These are phyloP conservation scores for Plasmodium gallinaceum DNA, from an alignment of 169 alveolate species.

Conservation along the genomic window DNA sequence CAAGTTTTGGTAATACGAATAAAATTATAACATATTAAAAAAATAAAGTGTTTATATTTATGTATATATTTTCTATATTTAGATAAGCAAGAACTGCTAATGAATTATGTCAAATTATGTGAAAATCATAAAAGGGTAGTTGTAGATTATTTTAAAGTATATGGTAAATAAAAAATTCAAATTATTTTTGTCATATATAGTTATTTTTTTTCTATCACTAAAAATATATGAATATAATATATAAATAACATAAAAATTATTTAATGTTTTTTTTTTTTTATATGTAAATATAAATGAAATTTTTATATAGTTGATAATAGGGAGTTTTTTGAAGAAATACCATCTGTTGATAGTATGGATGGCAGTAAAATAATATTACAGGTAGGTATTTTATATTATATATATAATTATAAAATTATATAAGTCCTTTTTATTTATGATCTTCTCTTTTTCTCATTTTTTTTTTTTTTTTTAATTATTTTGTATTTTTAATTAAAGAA, in stretches of 20 bases:
- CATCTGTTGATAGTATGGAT: constrained; percentile 62
- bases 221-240: too few species aligned
- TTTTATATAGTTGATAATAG: constrained; percentile 42
- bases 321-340: constrained; percentile 71
- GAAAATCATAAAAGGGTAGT: constrained; percentile 59
- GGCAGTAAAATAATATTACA: constrained; percentile 57
- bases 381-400: constrained; percentile 11
- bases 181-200: neutral
- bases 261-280: neutral
- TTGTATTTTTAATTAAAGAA: constrained; percentile 16
- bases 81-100: constrained; percentile 40
- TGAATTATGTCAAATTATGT: constrained; percentile 32
- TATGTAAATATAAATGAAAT: neutral
- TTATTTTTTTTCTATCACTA: too few species aligned
- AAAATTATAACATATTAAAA: too few species aligned
- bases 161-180: constrained; percentile 26
- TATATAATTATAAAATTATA: too few species aligned
- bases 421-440: too few species aligned
- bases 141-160: constrained; percentile 53
- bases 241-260: too few species aligned
- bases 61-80: neutral
- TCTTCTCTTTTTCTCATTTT: neutral
- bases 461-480: neutral
- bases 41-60: too few species aligned
- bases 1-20: neutral